Conservation (phyloP, 768 basidiomycete species). For the Tephrocybe sp. region DNA sequence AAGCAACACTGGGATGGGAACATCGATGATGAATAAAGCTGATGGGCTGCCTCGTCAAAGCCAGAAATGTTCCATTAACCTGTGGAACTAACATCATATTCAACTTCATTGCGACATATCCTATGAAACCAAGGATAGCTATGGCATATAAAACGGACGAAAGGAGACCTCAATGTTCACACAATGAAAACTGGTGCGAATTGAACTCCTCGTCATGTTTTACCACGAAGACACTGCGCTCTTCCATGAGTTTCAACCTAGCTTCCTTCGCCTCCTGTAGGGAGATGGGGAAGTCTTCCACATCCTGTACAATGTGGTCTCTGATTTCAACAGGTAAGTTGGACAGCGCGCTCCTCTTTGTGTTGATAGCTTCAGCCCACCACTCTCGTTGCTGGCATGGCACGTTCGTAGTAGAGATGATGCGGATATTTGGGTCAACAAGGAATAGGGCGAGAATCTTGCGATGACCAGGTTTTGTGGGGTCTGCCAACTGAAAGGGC, state of each 20-base stretch:
- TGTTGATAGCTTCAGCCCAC: slow-evolving; percentile 3
- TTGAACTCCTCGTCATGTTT: slow-evolving; percentile 1
- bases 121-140: too few relatives aligned
- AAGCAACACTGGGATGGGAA: too few relatives aligned
- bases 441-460: slow-evolving; percentile 12
- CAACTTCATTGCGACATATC: too few relatives aligned
- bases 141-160: too few relatives aligned
- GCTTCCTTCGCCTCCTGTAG: slow-evolving; percentile 20
- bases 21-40: too few relatives aligned
- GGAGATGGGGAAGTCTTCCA: slow-evolving; percentile 18
- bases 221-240: slow-evolving; percentile 18
- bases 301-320: slow-evolving; percentile 13
- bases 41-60: too few relatives aligned
- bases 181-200: slow-evolving; percentile 10
- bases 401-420: slow-evolving; percentile 13
- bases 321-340: slow-evolving; percentile 20
- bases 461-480: slow-evolving; percentile 13
- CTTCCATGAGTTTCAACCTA: slow-evolving; percentile 25
- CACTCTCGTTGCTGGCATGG: slow-evolving; percentile 12
- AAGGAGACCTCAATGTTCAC: slow-evolving; percentile 18
- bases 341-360: slow-evolving; percentile 1
- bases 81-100: too few relatives aligned
- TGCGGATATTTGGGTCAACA: too few relatives aligned
- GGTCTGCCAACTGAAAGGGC: slow-evolving; percentile 12
- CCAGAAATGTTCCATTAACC: too few relatives aligned